Evolutionary conservation across 2,329 filamentous ascomycete species (phyloP), one percentile per base, ranked within the genome.

Genomic region (Herpotrichia juniperi): DNA sequence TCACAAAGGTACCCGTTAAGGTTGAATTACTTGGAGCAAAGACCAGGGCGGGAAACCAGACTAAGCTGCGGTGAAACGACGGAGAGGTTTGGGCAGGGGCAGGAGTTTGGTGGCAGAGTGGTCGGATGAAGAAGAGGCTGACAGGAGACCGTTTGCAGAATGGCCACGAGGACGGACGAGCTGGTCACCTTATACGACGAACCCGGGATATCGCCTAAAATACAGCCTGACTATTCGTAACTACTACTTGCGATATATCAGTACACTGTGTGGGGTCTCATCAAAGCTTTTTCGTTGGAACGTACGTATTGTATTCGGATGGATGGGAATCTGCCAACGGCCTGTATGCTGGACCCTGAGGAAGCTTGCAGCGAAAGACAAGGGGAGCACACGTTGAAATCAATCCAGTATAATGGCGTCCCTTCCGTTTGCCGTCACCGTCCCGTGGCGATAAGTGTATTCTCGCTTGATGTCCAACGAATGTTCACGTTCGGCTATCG

Each of bases 151-250:
- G 69, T 74, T 74, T 72, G 69, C 58, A 53, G 34, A 46, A 40
- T 59, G 63, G 45, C 56, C 66, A 71, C 68, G 62, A 61, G 64
- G 66, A 63, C 61, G 51, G 55, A 31, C n/a, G n/a, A n/a, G n/a
- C 56, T 51, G 51, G 51, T 50, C 51, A 62, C 54, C 61, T 53
- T 63, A 61, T 61, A 59, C 58, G 51, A 56, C 50, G 43, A 51
- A 37, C 59, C 53, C 58, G 53, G 53, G 50, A 60, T 42, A 52
- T 57, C 50, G 51, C 56, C 50, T 34, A 50, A 42, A 31, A 45
- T 42, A 26, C 39, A 47, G 14, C 30, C 17, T 47, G 25, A 32
- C 47, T n/a, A 46, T 40, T 32, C n/a, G 34, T 19, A 48, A 22
- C 45, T 39, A 53, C 14, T 25, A 46, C 35, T 30, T 51, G 30